Percentiles rank a stretch among this genome's conserved stretches.
These are phyloP conservation scores for Penicillium paxilli DNA, from an alignment of 495 filamentous ascomycete genomes.

Conservation along the genomic window DNA sequence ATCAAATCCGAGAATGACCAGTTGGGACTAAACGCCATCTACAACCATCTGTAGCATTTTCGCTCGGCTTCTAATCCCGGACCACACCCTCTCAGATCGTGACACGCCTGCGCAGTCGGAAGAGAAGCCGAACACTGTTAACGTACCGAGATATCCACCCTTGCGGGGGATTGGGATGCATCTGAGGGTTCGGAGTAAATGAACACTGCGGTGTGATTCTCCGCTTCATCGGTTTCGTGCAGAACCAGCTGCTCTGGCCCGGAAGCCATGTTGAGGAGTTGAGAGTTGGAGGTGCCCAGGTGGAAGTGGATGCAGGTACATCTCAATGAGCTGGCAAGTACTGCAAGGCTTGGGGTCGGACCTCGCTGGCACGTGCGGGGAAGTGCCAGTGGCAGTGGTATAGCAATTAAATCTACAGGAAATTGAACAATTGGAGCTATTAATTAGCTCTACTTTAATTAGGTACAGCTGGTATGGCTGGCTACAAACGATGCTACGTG, in stretches of 20 bases:
- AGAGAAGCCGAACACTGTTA: background rate
- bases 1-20: background rate
- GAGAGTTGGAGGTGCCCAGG: background rate
- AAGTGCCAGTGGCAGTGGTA: background rate
- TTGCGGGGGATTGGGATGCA: constrained; percentile 2
- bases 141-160: constrained; percentile 38
- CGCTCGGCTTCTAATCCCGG: background rate
- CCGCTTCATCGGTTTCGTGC: constrained; percentile 40
- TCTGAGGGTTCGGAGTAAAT: constrained; percentile 30
- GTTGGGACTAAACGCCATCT: background rate
- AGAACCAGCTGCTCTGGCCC: constrained; percentile 22
- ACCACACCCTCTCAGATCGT: background rate
- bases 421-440: background rate
- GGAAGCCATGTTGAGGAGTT: constrained; percentile 22
- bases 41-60: background rate
- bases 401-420: background rate
- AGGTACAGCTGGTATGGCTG: too few relatives aligned
- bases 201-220: constrained; percentile 34
- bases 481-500: background rate
- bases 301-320: constrained; percentile 7
- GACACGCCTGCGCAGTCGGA: too few relatives aligned
- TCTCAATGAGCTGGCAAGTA: background rate
- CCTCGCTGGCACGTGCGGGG: constrained; percentile 9
- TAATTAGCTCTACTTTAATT: too few relatives aligned
- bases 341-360: background rate